Evolutionary conservation across 2,329 filamentous ascomycete genomes (phyloP), one percentile per base, ranked within the genome.

Genomic region (Phaeosphaeria sp.): DNA sequence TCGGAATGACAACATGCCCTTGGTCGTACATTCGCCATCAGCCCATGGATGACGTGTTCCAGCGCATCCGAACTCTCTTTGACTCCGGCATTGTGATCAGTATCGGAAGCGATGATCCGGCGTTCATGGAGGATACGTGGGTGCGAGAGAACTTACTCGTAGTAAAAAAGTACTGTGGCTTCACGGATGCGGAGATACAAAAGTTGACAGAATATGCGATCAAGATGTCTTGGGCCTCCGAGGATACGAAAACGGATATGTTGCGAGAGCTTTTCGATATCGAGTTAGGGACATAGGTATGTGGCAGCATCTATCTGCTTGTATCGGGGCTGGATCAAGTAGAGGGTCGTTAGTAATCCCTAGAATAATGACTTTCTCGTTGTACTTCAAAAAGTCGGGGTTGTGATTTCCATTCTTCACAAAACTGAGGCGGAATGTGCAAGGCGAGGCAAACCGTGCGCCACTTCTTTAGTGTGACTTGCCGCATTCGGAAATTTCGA

Each of bases 81-180:
- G 79, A 83, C 39, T 75, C 71, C 3, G 81, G 81, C 5, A 59
- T 59, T 9, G 6, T 17, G 30, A 53, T 59, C 0, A 18, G 47
- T 53, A 56, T 59, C 41, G 57, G 49, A 18, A 59, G 57, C 49
- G 81, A 83, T 61, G 81, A 83, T 59, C 81, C 81, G 11, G 78
- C 80, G 3, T 81, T 82, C 51, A 80, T 84, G 73, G 79, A 83
- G 55, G 77, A 84, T 55, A 79, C 80, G 36, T 84, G 81, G 82
- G 71, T 84, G 25, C 66, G 78, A 54, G 79, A 82, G 18, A 83
- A 82, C 50, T 66, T 84, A 72, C 71, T 80, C 41, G 76, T 83
- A 63, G 74, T 75, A 13, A 78, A 78, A 53, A 74, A 67, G 3
- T 78, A 80, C 46, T 81, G 81, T 55, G 52, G 55, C 0, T 75